These are phyloP conservation scores for Wickerhamomyces pijperi DNA, from an alignment of 805 yeast species.

Conservation along the genomic window DNA sequence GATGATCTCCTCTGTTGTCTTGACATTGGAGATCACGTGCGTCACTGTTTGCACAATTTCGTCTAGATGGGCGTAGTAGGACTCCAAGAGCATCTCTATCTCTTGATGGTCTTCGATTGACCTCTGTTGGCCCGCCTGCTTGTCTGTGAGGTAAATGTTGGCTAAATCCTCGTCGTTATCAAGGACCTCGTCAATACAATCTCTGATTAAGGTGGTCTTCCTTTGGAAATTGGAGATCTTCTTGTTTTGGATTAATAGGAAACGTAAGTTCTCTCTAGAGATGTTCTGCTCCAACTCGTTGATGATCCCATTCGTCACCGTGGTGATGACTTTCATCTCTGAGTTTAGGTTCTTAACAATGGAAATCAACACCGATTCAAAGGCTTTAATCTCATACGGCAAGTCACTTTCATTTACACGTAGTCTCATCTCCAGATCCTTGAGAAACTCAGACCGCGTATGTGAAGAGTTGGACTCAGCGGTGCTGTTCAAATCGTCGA, in stretches of 20 bases:
- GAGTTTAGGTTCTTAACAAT: conserved; percentile 70
- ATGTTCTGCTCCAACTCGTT: conserved; percentile 73
- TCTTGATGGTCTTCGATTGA: conserved; percentile 65
- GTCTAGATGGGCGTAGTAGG: conserved; percentile 83
- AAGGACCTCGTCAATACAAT: conserved; percentile 72
- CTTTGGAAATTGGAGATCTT: conserved; percentile 75
- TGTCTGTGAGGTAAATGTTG: conserved; percentile 68
- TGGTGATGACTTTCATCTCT: conserved; percentile 78
- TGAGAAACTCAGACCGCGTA: conserved; percentile 66
- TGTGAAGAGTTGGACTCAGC: conserved; percentile 27
- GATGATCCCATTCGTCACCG: conserved; percentile 63
- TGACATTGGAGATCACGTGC: conserved; percentile 67
- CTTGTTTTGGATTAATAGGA: conserved; percentile 74
- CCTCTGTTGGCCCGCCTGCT: conserved; percentile 31
- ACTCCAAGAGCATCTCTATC: conserved; percentile 80
- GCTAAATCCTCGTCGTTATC: conserved; percentile 85
- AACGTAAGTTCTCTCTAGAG: conserved; percentile 68
- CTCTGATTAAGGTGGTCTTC: conserved; percentile 72
- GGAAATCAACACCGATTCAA: conserved; percentile 77
- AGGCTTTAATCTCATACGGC: conserved; percentile 84
- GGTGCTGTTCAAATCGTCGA: conserved; percentile 58
- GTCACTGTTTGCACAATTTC: conserved; percentile 89
- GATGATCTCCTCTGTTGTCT: conserved; percentile 89
- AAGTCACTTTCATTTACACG: conserved; percentile 29
- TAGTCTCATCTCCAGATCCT: conserved; percentile 65